Evolutionary conservation across 345 rosid species (phyloP), one percentile per base, ranked within the genome.

Genomic region (Gossypium ekmanianum): DNA sequence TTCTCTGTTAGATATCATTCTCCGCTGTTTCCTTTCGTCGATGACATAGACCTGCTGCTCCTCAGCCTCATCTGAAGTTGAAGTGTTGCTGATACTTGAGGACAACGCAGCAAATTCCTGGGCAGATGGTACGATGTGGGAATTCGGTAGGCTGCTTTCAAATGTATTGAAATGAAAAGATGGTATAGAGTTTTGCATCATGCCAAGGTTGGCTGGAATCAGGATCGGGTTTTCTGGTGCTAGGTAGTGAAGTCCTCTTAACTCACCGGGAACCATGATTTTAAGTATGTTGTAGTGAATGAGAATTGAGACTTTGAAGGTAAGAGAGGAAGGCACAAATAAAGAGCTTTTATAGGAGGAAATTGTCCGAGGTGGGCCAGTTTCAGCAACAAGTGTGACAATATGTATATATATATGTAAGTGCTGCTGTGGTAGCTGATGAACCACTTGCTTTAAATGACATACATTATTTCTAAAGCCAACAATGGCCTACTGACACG

Each of bases 1-100:
- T 79, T 94, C 98, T 78, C 99, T 83, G 76, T 94, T 94, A 7
- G 99, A 94, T 61, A 94, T 88, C 99, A 92, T 94, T 79, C 98
- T 86, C 66, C 98, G 81, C 79, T 88, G 91, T 85, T 86, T 93
- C 94, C 99, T 89, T 79, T 95, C 98, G 26, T 95, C 92, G 29
- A 91, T 87, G 79, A 84, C 72, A 34, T 81, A 69, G 34, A 80
- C 81, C 68, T 92, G 97, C 24, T 83, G 86, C 7, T 91, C 90
- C 17, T 87, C 91, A 29, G 92, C 89, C 65, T 92, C 98, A 50
- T 92, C 94, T 11, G 95, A 92, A 65, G 97, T 87, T 24, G 97
- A 91, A 80, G 86, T 86, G 87, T 88, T 91, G 86, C 94, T 89
- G 43, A 83, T 74, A 73, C 84, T 73, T 6, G 91, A 77, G 4